Evolutionary conservation across 2,329 filamentous ascomycete species (phyloP).

Genomic region (Pseudocercospora macadamiae): DNA sequence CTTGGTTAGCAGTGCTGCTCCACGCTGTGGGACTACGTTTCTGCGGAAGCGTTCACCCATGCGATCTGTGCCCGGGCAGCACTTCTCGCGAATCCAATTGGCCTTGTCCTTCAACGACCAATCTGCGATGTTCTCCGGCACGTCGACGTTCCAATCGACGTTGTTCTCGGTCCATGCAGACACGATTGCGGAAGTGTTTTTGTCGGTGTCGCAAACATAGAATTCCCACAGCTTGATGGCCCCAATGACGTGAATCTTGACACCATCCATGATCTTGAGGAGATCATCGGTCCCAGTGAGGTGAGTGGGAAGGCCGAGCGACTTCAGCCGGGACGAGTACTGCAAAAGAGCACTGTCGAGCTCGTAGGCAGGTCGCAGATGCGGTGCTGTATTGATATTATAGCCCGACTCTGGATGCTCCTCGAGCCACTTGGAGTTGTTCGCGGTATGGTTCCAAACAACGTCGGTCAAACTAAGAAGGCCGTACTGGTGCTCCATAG

Average conservation of each 20-base stretch:
- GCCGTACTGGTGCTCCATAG: slow-evolving; percentile 81
- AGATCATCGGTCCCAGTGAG: slow-evolving; percentile 74
- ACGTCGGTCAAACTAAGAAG: slow-evolving; percentile 91
- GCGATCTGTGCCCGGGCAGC: slow-evolving; percentile 69
- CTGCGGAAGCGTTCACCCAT: slow-evolving; percentile 81
- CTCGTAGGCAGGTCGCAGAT: slow-evolving; percentile 67
- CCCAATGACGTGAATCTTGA: slow-evolving; percentile 79
- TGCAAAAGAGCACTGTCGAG: slow-evolving; percentile 74
- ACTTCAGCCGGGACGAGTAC: slow-evolving; percentile 64
- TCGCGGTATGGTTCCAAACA: slow-evolving; percentile 95
- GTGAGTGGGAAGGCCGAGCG: slow-evolving; percentile 74
- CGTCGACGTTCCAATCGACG: slow-evolving; percentile 57
- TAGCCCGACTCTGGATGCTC: slow-evolving; percentile 96
- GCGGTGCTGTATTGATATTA: slow-evolving; percentile 86
- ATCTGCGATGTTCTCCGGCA: slow-evolving; percentile 57
- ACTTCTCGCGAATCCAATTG: slow-evolving; percentile 68
- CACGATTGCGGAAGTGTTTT: slow-evolving; percentile 68
- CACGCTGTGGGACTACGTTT: slow-evolving; percentile 67
- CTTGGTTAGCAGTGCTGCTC: slow-evolving; percentile 68
- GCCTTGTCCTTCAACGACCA: slow-evolving; percentile 64
- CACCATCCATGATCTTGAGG: slow-evolving; percentile 76
- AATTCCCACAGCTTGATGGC: slow-evolving; percentile 88
- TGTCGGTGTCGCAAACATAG: slow-evolving; percentile 80
- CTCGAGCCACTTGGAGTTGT: slow-evolving; percentile 92
- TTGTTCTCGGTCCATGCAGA: slow-evolving; percentile 71